Conservation (phyloP, 441 rosid species). For the Arabidopsis lyrata region DNA sequence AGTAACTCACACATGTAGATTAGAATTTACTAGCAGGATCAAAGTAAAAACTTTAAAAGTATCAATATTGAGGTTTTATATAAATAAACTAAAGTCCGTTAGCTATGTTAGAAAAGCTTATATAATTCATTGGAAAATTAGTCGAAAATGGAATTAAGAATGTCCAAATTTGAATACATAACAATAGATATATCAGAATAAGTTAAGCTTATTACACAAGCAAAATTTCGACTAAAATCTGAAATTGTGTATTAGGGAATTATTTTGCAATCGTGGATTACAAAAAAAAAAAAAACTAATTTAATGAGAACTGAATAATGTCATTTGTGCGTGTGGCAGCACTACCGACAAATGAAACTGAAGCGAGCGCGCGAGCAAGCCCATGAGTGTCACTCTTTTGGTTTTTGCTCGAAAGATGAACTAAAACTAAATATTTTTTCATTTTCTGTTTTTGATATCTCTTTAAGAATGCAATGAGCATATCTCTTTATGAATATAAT, state of each 20-base stretch:
- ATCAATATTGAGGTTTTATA: background rate
- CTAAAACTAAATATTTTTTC: slow-evolving; percentile 7
- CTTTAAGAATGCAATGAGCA: background rate
- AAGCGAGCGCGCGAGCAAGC: slow-evolving; percentile 25
- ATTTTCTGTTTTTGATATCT: background rate
- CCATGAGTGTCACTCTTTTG: slow-evolving; percentile 26
- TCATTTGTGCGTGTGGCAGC: slow-evolving; percentile 24
- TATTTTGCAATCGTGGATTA: background rate
- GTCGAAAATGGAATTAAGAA: background rate
- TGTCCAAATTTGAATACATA: no score
- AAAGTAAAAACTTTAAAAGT: background rate
- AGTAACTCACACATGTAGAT: background rate
- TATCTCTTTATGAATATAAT: background rate
- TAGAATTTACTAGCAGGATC: background rate
- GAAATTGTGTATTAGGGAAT: background rate
- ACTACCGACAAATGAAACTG: slow-evolving; percentile 14
- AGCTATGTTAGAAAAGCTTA: background rate
- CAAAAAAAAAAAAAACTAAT: background rate
- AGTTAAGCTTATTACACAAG: slow-evolving; percentile 7
- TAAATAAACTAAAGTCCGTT: background rate
- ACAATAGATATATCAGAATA: background rate
- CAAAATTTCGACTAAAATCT: background rate
- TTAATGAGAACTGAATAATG: background rate
- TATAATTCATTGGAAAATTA: background rate
- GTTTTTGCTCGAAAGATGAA: slow-evolving; percentile 3